A percentile compares a stretch with the other conserved stretches of the same genome.
Conservation (phyloP, 768 basidiomycete genomes). For the Mycena amicta region DNA sequence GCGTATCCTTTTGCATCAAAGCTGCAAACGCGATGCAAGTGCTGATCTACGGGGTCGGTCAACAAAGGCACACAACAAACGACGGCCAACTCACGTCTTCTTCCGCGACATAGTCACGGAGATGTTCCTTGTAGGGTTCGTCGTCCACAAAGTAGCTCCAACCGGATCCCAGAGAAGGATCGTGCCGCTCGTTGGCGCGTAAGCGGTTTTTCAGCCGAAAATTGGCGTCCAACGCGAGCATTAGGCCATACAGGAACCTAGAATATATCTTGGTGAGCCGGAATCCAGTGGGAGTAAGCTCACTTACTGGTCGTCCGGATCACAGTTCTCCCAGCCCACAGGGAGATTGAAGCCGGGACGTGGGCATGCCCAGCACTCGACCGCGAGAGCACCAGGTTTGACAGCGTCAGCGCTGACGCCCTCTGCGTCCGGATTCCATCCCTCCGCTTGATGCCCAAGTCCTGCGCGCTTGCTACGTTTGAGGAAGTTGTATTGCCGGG, state of each 20-base stretch:
- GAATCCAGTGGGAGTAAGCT: too few relatives aligned
- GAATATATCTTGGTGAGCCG: not conserved
- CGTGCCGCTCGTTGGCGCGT: not conserved
- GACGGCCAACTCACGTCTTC: too few relatives aligned
- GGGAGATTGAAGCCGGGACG: slow-evolving; percentile 7
- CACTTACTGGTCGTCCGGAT: not conserved
- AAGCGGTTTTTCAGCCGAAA: not conserved
- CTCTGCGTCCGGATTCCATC: too few relatives aligned
- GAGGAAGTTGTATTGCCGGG: not conserved
- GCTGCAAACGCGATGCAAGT: not conserved
- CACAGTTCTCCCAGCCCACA: not conserved
- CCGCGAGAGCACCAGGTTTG: not conserved
- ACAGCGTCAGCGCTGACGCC: not conserved
- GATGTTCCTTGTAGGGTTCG: slow-evolving; percentile 9
- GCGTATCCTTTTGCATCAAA: not conserved
- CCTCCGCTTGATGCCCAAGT: not conserved
- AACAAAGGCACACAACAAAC: too few relatives aligned
- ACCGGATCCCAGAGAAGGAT: not conserved
- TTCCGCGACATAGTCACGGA: slow-evolving; percentile 7
- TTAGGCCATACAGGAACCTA: slow-evolving; percentile 8
- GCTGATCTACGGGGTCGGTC: too few relatives aligned
- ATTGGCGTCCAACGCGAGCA: not conserved
- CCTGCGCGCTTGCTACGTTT: slow-evolving; percentile 6
- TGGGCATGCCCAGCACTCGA: slow-evolving; percentile 8
- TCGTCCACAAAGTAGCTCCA: slow-evolving; percentile 7